These are phyloP conservation scores for Wallemia hederae DNA, from an alignment of 1,284 basidiomycete genomes.

Conservation along the genomic window DNA sequence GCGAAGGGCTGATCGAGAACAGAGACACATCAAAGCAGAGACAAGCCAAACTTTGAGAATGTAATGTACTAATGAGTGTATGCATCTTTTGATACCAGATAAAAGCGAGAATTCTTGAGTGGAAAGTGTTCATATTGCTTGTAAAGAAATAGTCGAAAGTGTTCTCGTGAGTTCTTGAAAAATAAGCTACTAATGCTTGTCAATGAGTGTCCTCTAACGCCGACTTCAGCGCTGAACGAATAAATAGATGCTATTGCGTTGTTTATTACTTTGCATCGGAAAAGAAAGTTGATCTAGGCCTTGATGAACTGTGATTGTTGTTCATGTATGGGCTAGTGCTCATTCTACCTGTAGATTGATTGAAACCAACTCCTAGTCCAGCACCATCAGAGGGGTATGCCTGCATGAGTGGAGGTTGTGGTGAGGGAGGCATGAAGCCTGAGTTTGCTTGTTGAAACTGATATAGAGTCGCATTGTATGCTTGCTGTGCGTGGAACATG, in stretches of 20 bases:
- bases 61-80: background rate
- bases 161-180: background rate
- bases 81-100: background rate
- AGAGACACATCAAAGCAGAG: background rate
- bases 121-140: background rate
- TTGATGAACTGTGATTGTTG: background rate
- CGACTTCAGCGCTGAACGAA: no score
- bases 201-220: background rate
- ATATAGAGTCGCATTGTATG: background rate
- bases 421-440: background rate
- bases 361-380: background rate
- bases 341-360: background rate
- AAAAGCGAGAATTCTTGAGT: no score
- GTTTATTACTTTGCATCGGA: background rate
- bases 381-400: background rate
- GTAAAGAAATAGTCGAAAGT: background rate
- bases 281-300: background rate
- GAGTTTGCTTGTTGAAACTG: background rate
- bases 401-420: background rate
- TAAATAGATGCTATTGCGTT: no score
- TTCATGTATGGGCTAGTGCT: background rate
- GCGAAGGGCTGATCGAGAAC: background rate
- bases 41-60: background rate
- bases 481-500: background rate
- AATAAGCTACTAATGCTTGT: background rate